These are phyloP conservation scores for Coelomomyces lativittatus DNA, from an alignment of 371 early-diverging fungal species.

Conservation along the genomic window DNA sequence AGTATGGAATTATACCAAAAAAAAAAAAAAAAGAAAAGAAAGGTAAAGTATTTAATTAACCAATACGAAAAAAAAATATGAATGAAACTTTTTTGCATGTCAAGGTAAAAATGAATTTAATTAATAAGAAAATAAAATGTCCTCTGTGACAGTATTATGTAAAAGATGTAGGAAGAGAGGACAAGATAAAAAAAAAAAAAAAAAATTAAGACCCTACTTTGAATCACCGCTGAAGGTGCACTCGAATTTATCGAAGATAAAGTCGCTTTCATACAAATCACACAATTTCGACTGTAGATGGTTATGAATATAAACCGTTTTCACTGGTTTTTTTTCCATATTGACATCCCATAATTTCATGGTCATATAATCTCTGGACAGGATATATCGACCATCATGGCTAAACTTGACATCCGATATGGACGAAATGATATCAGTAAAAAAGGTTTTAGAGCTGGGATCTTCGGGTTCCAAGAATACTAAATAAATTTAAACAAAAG, in stretches of 20 bases:
- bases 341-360: slow-evolving; percentile 94
- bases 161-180: not conserved
- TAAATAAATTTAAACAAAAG: too few species aligned
- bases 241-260: slow-evolving; percentile 97
- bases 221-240: slow-evolving; percentile 88
- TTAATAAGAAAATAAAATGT: not conserved
- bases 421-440: slow-evolving; percentile 93
- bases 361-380: slow-evolving; percentile 88
- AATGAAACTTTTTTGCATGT: not conserved
- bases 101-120: not conserved
- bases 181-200: not conserved
- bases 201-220: slow-evolving; percentile 8
- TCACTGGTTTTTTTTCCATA: slow-evolving; percentile 80
- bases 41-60: slow-evolving; percentile 1
- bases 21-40: slow-evolving; percentile 1
- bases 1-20: slow-evolving; percentile 6
- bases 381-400: slow-evolving; percentile 82
- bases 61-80: too few species aligned
- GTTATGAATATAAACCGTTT: slow-evolving; percentile 86
- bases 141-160: too few species aligned
- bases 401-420: slow-evolving; percentile 90
- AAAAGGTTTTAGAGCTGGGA: slow-evolving; percentile 78
- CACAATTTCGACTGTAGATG: slow-evolving; percentile 78
- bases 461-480: slow-evolving; percentile 90
- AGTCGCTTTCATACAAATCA: slow-evolving; percentile 94